phyloP scores from a whole-genome alignment of 305 asterid species.

The Ilex paraguariensis region DNA sequence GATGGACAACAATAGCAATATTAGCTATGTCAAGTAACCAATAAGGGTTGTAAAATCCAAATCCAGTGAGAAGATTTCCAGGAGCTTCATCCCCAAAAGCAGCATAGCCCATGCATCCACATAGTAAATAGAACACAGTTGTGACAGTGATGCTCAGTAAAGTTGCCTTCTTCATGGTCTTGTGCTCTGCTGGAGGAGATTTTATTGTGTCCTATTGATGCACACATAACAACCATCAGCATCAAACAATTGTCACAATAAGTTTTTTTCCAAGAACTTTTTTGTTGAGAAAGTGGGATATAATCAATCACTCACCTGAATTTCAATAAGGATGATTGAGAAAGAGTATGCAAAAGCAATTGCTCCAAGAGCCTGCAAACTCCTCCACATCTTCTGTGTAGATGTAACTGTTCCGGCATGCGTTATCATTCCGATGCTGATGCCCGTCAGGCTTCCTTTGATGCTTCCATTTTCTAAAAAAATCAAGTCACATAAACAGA shows the following conservation, averaged over 20 bases:
- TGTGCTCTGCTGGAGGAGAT: constrained; percentile 25
- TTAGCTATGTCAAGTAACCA: constrained; percentile 55
- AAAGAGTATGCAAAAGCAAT: constrained; percentile 42
- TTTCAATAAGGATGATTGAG: constrained; percentile 40
- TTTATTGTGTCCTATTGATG: constrained; percentile 19
- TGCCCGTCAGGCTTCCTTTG: constrained; percentile 28
- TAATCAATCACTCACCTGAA: constrained; percentile 11
- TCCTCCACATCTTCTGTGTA: constrained; percentile 25
- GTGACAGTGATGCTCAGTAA: constrained; percentile 17
- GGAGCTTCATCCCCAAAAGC: constrained; percentile 49
- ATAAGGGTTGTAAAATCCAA: constrained; percentile 60
- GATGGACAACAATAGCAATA: constrained; percentile 50
- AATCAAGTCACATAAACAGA: neutral
- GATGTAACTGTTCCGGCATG: constrained; percentile 24
- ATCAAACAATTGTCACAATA: no score
- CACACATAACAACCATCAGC: no score
- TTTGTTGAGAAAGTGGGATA: no score
- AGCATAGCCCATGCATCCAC: constrained; percentile 34
- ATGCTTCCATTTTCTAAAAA: constrained; percentile 18
- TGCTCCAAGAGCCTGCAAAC: constrained; percentile 44
- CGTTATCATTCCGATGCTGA: constrained; percentile 21
- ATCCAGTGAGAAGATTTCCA: constrained; percentile 60
- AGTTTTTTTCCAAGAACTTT: no score
- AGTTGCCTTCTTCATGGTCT: constrained; percentile 28
- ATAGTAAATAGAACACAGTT: constrained; percentile 23